A percentile compares a stretch with the other conserved stretches of the same genome.
Conservation (phyloP, 2,329 filamentous ascomycete genomes). For the Knoxdaviesia proteae region DNA sequence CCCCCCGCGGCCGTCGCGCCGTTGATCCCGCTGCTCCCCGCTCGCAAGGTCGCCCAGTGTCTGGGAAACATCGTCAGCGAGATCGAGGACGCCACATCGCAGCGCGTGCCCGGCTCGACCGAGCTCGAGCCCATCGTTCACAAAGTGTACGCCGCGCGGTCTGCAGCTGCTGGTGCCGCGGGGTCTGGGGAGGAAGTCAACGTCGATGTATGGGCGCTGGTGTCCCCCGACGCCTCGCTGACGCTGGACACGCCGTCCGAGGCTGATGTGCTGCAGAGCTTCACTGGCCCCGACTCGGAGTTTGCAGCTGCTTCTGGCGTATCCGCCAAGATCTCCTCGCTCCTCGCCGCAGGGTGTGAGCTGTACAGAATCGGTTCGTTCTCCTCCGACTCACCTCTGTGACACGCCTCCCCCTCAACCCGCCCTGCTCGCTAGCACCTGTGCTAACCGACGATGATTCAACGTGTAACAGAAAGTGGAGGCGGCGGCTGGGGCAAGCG, state of each 20-base stretch:
- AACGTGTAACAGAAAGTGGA: conserved; percentile 38
- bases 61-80: conserved; percentile 64
- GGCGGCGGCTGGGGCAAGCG: conserved; percentile 74
- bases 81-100: conserved; percentile 25
- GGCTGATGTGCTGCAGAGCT: conserved; percentile 6
- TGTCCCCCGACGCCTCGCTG: conserved; percentile 1
- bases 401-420: neutral
- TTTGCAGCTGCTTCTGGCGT: neutral
- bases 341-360: conserved; percentile 11
- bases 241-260: conserved; percentile 28
- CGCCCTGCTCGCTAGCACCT: neutral
- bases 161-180: conserved; percentile 8
- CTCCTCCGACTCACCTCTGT: neutral
- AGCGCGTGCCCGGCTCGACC: conserved; percentile 39
- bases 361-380: conserved; percentile 23
- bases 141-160: conserved; percentile 26
- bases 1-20: conserved; percentile 17
- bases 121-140: conserved; percentile 50
- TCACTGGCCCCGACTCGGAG: conserved; percentile 3
- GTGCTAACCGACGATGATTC: conserved; percentile 2
- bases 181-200: conserved; percentile 21
- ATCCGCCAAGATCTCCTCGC: neutral
- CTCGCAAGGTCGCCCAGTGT: conserved; percentile 39
- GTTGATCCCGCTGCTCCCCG: conserved; percentile 40
- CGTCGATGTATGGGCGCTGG: conserved; percentile 54